A percentile compares a stretch with the other conserved stretches of the same genome.
Conservation (phyloP, 2,329 filamentous ascomycete genomes). For the Hymenoscyphus albidus region DNA sequence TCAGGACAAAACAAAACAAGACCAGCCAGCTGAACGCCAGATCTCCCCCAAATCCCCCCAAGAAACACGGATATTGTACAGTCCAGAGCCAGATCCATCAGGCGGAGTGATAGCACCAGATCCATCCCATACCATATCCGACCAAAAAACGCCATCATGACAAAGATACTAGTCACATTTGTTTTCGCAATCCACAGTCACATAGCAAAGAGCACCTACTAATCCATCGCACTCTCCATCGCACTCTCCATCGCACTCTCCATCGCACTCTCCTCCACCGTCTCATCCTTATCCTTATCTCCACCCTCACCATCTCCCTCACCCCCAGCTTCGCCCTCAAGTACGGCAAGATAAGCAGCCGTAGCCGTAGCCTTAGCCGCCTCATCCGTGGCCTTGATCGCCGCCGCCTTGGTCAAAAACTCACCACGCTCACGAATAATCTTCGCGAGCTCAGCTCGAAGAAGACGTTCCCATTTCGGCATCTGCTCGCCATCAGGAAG, state of each 20-base stretch:
- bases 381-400: not conserved
- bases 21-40: not conserved
- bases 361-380: not conserved
- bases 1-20: not conserved
- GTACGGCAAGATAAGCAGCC: not conserved
- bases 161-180: not conserved
- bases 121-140: not conserved
- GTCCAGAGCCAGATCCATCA: not conserved
- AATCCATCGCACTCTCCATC: not conserved
- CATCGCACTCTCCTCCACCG: not conserved
- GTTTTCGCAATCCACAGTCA: not conserved
- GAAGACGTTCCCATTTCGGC: slow-evolving; percentile 30
- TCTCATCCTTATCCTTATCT: no score
- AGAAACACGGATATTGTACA: not conserved
- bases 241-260: no score
- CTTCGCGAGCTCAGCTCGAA: slow-evolving; percentile 27
- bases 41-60: not conserved
- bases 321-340: not conserved
- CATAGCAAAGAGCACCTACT: not conserved
- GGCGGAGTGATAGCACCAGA: not conserved
- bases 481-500: slow-evolving; percentile 26
- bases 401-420: not conserved
- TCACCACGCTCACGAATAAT: slow-evolving; percentile 13
- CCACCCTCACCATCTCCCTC: not conserved
- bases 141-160: not conserved